A percentile compares a stretch with the other conserved stretches of the same genome.
phyloP scores from a whole-genome alignment of 352 stramenopile species.

The Globisporangium perplexum region DNA sequence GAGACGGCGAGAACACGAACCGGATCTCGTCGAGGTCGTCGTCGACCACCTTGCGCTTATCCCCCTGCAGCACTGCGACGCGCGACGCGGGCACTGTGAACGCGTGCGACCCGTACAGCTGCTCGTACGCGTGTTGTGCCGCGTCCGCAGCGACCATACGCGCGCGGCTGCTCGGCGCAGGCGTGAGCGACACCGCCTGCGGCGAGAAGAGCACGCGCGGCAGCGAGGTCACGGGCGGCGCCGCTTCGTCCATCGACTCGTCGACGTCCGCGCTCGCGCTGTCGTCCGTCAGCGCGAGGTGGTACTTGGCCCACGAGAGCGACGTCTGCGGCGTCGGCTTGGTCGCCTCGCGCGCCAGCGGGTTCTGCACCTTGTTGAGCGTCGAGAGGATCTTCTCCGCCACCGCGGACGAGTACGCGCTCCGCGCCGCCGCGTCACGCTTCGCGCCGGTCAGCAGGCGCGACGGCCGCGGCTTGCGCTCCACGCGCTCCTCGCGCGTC shows the following conservation, averaged over 20 bases:
- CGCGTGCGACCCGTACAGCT: slow-evolving; percentile 28
- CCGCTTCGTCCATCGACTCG: slow-evolving; percentile 25
- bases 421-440: slow-evolving; percentile 45
- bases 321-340: slow-evolving; percentile 76
- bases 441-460: slow-evolving; percentile 68
- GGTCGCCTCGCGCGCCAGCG: slow-evolving; percentile 58
- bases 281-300: slow-evolving; percentile 50
- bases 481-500: slow-evolving; percentile 44
- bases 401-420: slow-evolving; percentile 68
- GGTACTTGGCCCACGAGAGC: slow-evolving; percentile 82
- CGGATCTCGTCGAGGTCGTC: slow-evolving; percentile 41
- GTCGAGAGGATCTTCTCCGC: slow-evolving; percentile 77
- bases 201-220: slow-evolving; percentile 36
- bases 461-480: slow-evolving; percentile 56
- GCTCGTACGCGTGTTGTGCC: background rate
- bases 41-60: slow-evolving; percentile 9
- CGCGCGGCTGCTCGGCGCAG: slow-evolving; percentile 9
- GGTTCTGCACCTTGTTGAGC: slow-evolving; percentile 78
- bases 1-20: slow-evolving; percentile 64
- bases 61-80: slow-evolving; percentile 10
- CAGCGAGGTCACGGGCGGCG: slow-evolving; percentile 49
- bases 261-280: slow-evolving; percentile 7
- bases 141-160: slow-evolving; percentile 1
- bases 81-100: slow-evolving; percentile 43
- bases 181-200: slow-evolving; percentile 33